Percentiles rank a stretch among this genome's conserved stretches.
phyloP scores from a whole-genome alignment of 2,329 filamentous ascomycete genomes.

The Xylariaceae sp. region DNA sequence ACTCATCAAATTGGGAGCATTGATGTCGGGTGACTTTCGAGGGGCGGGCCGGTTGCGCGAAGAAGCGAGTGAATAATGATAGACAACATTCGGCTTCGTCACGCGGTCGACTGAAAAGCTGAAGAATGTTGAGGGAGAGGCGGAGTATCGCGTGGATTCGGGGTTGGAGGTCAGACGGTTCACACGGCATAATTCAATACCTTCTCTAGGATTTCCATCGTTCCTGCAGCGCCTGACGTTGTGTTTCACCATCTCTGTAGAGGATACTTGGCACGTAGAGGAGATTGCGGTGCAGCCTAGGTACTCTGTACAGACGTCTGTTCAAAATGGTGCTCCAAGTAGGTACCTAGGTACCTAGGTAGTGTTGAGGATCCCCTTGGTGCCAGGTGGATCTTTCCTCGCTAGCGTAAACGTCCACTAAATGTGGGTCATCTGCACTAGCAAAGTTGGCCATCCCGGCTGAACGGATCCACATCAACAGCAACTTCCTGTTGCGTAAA shows the following conservation, averaged over 20 bases:
- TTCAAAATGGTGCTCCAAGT: not conserved
- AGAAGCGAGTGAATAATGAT: not conserved
- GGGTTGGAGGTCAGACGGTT: slow-evolving; percentile 8
- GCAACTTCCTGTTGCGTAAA: not conserved
- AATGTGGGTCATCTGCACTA: not conserved
- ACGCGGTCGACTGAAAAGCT: slow-evolving; percentile 2
- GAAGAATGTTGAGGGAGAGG: slow-evolving; percentile 2
- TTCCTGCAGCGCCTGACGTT: not conserved
- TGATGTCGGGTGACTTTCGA: no score
- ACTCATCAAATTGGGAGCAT: no score
- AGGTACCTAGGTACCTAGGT: not conserved
- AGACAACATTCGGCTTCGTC: not conserved
- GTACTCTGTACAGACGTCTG: not conserved
- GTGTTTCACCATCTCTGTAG: not conserved
- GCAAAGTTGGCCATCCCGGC: not conserved
- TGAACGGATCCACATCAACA: not conserved
- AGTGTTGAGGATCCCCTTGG: no score
- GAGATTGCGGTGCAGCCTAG: not conserved
- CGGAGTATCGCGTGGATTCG: slow-evolving; percentile 1
- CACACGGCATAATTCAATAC: slow-evolving; percentile 14
- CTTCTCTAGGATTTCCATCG: not conserved
- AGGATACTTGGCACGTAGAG: not conserved
- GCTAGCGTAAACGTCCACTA: no score
- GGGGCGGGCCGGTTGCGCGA: no score
- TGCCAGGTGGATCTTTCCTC: no score